Conservation (phyloP, 1,284 basidiomycete genomes). For the Flammula alnicola region DNA sequence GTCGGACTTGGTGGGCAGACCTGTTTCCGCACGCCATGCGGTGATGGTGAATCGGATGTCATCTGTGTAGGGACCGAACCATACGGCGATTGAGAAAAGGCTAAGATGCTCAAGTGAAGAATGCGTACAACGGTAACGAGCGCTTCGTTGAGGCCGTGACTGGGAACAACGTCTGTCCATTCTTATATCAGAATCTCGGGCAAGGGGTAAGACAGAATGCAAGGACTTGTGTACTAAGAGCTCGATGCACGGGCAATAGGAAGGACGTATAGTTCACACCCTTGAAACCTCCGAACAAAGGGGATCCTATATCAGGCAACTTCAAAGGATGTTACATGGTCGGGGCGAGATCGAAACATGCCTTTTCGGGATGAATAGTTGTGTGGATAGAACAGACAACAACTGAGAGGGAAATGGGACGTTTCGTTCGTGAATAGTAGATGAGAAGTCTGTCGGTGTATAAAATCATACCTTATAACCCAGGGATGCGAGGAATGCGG, state of each 20-base stretch:
- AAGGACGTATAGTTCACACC: slow-evolving; percentile 40
- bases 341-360: slow-evolving; percentile 48
- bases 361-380: slow-evolving; percentile 40
- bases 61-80: slow-evolving; percentile 42
- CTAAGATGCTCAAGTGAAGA: slow-evolving; percentile 29
- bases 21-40: slow-evolving; percentile 41
- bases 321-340: slow-evolving; percentile 48
- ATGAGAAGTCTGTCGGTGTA: slow-evolving; percentile 17
- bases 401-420: slow-evolving; percentile 14
- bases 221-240: slow-evolving; percentile 37
- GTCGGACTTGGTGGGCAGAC: slow-evolving; percentile 37
- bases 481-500: slow-evolving; percentile 28
- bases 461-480: slow-evolving; percentile 26
- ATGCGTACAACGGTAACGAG: slow-evolving; percentile 42
- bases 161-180: slow-evolving; percentile 38
- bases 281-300: slow-evolving; percentile 49
- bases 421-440: slow-evolving; percentile 22
- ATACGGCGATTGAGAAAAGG: slow-evolving; percentile 35
- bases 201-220: slow-evolving; percentile 41
- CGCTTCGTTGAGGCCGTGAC: slow-evolving; percentile 38
- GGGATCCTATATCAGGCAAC: slow-evolving; percentile 57
- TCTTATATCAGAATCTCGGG: slow-evolving; percentile 44
- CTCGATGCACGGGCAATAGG: slow-evolving; percentile 40
- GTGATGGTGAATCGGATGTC: slow-evolving; percentile 47
- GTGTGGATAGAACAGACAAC: slow-evolving; percentile 32